Evolutionary conservation across 2,329 filamentous ascomycete genomes (phyloP).

Genomic region (Aulographum hederae): DNA sequence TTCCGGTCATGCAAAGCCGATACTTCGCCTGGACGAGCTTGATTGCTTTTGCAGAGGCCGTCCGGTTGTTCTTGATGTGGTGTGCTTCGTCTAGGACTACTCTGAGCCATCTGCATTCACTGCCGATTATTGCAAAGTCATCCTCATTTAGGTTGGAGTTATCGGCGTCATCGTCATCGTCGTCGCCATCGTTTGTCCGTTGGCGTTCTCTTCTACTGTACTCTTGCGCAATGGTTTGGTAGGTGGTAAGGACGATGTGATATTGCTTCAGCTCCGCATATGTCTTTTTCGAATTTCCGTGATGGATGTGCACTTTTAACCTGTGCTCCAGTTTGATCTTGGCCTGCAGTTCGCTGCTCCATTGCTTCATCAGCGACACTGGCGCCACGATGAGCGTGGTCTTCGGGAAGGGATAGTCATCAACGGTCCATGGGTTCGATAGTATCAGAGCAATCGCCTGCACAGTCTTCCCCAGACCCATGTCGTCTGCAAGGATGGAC

Average conservation of each 20-base stretch:
- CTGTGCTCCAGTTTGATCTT: slow-evolving; percentile 43
- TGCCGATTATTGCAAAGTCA: no score
- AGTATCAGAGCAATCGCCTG: slow-evolving; percentile 66
- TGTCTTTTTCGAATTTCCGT: slow-evolving; percentile 40
- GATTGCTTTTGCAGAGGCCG: slow-evolving; percentile 42
- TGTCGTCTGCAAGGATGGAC: slow-evolving; percentile 49
- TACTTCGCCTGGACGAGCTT: slow-evolving; percentile 39
- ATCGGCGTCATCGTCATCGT: no score
- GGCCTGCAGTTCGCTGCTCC: slow-evolving; percentile 59
- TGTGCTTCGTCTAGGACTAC: slow-evolving; percentile 68
- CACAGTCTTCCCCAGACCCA: slow-evolving; percentile 74
- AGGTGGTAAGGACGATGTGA: slow-evolving; percentile 67
- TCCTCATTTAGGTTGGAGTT: no score
- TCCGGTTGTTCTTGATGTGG: slow-evolving; percentile 57
- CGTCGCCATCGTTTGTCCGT: no score
- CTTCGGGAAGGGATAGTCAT: slow-evolving; percentile 37
- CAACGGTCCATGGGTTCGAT: slow-evolving; percentile 39
- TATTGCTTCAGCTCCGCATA: slow-evolving; percentile 44
- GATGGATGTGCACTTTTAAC: slow-evolving; percentile 50
- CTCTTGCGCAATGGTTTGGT: slow-evolving; percentile 51
- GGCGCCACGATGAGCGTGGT: slow-evolving; percentile 74
- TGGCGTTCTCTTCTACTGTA: no score
- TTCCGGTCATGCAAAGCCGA: slow-evolving; percentile 62
- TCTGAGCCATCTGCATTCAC: slow-evolving; percentile 42
- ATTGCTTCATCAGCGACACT: slow-evolving; percentile 64